Conservation (phyloP, 345 rosid species). For the Boechera divaricarpa region DNA sequence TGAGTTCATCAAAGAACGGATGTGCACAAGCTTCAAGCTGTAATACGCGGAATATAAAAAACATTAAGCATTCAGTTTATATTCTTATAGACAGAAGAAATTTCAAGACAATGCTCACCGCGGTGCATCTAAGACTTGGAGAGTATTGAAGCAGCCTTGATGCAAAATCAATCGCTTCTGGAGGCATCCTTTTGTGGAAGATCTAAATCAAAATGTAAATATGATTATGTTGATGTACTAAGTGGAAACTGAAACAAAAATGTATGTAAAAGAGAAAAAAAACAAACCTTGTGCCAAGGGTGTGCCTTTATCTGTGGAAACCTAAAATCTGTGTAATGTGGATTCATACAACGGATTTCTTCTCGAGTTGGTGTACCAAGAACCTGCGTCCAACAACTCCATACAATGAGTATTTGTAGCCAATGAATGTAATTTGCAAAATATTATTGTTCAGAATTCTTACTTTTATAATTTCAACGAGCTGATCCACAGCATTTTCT, state of each 20-base stretch:
- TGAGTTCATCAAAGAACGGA: slow-evolving; percentile 72
- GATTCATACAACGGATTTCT: slow-evolving; percentile 96
- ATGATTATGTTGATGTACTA: background rate
- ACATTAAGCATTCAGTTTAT: background rate
- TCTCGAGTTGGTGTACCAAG: slow-evolving; percentile 95
- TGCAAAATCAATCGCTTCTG: slow-evolving; percentile 87
- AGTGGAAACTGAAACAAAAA: slow-evolving; percentile 3
- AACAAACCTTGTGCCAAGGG: slow-evolving; percentile 85
- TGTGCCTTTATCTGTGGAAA: slow-evolving; percentile 95
- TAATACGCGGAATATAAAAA: background rate
- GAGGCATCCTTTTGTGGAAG: slow-evolving; percentile 89
- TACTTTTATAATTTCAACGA: slow-evolving; percentile 95
- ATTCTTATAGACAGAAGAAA: background rate
- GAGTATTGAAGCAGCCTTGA: slow-evolving; percentile 86
- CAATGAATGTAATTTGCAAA: background rate
- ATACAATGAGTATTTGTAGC: slow-evolving; percentile 29
- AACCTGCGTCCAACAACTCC: slow-evolving; percentile 53
- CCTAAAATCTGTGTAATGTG: slow-evolving; percentile 83
- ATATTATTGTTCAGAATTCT: background rate
- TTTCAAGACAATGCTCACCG: slow-evolving; percentile 53
- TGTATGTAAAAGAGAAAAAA: background rate
- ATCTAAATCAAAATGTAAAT: slow-evolving; percentile 45
- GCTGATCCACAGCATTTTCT: slow-evolving; percentile 94
- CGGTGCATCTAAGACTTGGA: slow-evolving; percentile 84
- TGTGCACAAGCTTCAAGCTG: slow-evolving; percentile 77